Conservation (phyloP, 805 yeast genomes). For the Starmera caribaea region DNA sequence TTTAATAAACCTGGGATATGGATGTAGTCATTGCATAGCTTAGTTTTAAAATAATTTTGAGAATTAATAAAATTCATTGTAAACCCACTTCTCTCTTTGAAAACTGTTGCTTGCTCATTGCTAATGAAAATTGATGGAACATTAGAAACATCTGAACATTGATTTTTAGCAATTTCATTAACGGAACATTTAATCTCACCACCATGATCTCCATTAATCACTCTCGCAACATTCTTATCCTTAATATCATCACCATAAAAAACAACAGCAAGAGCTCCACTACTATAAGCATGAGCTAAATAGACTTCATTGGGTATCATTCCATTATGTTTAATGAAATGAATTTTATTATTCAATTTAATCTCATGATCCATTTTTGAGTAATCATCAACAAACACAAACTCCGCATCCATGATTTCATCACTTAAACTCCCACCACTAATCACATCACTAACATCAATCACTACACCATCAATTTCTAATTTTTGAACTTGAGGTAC, state of each 20-base stretch:
- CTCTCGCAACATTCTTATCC: background rate
- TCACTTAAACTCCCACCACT: no score
- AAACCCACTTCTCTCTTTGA: conserved; percentile 2
- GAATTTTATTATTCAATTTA: conserved; percentile 47
- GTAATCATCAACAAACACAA: conserved; percentile 49
- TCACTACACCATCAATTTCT: conserved; percentile 12
- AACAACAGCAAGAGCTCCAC: conserved; percentile 56
- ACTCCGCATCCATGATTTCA: conserved; percentile 28
- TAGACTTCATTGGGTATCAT: conserved; percentile 42
- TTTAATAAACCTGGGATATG: conserved; percentile 49
- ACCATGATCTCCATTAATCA: background rate
- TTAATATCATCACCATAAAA: conserved; percentile 28
- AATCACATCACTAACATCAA: conserved; percentile 22
- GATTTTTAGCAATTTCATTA: no score
- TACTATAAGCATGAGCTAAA: conserved; percentile 48
- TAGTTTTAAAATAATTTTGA: conserved; percentile 32
- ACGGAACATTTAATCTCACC: background rate
- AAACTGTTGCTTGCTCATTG: background rate
- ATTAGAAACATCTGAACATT: no score
- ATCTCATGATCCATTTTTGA: conserved; percentile 26
- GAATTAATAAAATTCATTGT: conserved; percentile 30
- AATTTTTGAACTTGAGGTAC: no score
- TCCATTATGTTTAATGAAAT: conserved; percentile 41
- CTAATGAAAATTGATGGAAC: no score
- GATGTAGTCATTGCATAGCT: conserved; percentile 39